These are phyloP conservation scores for Penicillium polonicum DNA, from an alignment of 2,329 filamentous ascomycete species.

Conservation along the genomic window DNA sequence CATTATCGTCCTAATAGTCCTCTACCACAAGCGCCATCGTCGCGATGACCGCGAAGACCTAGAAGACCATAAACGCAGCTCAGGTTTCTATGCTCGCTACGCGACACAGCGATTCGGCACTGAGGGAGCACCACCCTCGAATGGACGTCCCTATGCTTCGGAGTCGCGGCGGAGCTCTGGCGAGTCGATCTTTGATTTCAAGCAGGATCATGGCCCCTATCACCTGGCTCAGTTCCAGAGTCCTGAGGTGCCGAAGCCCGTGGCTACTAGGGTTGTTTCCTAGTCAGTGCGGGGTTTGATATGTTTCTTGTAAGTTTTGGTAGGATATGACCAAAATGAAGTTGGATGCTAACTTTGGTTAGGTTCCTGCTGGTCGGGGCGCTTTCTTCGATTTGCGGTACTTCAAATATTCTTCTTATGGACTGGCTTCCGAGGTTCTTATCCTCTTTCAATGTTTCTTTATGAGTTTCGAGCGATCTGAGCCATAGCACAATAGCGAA, in stretches of 20 bases:
- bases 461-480: constrained; percentile 5
- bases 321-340: no score
- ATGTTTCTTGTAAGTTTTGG: not conserved
- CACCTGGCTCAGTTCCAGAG: not conserved
- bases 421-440: not conserved
- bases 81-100: constrained; percentile 6
- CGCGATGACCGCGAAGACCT: constrained; percentile 5
- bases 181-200: constrained; percentile 8
- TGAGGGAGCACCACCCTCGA: not conserved
- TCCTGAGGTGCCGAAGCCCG: not conserved
- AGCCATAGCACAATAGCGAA: not conserved
- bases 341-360: not conserved
- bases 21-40: not conserved
- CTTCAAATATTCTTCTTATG: not conserved
- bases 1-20: constrained; percentile 4
- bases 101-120: constrained; percentile 1
- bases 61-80: constrained; percentile 1
- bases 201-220: constrained; percentile 8
- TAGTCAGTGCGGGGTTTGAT: not conserved
- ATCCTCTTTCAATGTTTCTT: not conserved
- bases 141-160: not conserved
- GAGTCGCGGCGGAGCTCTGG: constrained; percentile 1
- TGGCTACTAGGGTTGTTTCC: not conserved
- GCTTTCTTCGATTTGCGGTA: not conserved
- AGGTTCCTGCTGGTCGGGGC: constrained; percentile 7